These are phyloP conservation scores for Gossypium schwendimanii DNA, from an alignment of 441 rosid genomes.

Conservation along the genomic window DNA sequence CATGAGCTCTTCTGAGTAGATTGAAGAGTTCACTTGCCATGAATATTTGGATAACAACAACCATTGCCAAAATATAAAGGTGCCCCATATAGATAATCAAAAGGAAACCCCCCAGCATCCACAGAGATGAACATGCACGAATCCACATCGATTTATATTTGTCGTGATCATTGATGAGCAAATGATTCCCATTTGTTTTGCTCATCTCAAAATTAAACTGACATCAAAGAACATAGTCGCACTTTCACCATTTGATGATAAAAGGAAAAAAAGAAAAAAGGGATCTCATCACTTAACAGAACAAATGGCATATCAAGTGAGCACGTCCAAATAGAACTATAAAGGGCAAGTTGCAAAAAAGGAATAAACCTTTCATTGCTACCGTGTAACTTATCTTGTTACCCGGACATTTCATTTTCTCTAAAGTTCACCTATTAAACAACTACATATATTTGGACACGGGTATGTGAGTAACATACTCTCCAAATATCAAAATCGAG, in stretches of 20 bases:
- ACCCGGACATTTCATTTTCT: background rate
- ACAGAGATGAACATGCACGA: slow-evolving; percentile 30
- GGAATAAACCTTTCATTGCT: slow-evolving; percentile 1
- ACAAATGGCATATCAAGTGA: background rate
- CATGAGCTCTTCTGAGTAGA: slow-evolving; percentile 35
- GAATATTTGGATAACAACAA: slow-evolving; percentile 34
- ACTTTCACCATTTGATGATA: background rate
- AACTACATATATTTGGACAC: background rate
- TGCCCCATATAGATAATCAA: slow-evolving; percentile 37
- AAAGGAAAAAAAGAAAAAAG: background rate
- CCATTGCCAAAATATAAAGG: slow-evolving; percentile 38
- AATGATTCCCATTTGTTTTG: slow-evolving; percentile 22
- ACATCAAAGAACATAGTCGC: background rate
- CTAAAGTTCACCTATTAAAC: background rate
- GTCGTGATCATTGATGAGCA: slow-evolving; percentile 26
- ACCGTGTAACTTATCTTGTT: background rate
- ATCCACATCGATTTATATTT: slow-evolving; percentile 33
- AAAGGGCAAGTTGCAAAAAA: background rate
- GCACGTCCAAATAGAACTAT: background rate
- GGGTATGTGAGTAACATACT: no score
- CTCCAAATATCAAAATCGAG: background rate
- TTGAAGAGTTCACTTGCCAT: slow-evolving; percentile 42
- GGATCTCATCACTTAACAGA: background rate
- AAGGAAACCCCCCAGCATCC: slow-evolving; percentile 40
- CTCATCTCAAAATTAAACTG: slow-evolving; percentile 27